Percentiles rank a stretch among this genome's conserved stretches.
Conservation (phyloP, 1,284 basidiomycete genomes). For the Phylloboletellus chloephorus region DNA sequence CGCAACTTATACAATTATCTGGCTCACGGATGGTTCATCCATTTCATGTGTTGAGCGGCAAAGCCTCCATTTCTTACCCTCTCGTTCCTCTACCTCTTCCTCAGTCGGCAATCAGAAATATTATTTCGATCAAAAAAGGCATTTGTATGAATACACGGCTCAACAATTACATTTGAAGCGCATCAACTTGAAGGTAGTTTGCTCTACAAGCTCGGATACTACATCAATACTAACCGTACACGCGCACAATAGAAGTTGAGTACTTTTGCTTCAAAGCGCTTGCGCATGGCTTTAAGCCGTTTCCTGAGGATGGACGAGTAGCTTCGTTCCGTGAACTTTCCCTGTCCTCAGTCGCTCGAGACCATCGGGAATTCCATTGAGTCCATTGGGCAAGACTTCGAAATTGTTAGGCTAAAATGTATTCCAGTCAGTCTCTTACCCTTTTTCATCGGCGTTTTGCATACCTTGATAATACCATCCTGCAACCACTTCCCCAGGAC, state of each 20-base stretch:
- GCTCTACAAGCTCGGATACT: constrained; percentile 1
- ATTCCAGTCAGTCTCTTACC: not conserved
- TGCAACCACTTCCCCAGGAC: constrained; percentile 32
- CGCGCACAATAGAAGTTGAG: not conserved
- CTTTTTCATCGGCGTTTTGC: not conserved
- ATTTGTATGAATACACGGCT: constrained; percentile 7
- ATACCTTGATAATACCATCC: constrained; percentile 35
- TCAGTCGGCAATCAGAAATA: not conserved
- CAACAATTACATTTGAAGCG: not conserved
- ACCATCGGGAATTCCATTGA: constrained; percentile 41
- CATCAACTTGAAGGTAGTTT: not conserved
- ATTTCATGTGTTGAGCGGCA: constrained; percentile 1
- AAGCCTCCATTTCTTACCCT: not conserved
- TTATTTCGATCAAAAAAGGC: not conserved
- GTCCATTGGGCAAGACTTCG: constrained; percentile 43
- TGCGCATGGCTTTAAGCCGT: constrained; percentile 25
- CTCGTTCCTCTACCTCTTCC: not conserved
- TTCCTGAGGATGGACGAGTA: constrained; percentile 46
- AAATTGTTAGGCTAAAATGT: constrained; percentile 33
- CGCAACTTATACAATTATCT: too few species aligned
- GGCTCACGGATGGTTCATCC: too few species aligned
- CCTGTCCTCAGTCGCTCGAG: constrained; percentile 37
- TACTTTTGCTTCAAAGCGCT: not conserved
- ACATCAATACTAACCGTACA: constrained; percentile 17
- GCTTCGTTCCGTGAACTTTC: constrained; percentile 45